These are phyloP conservation scores for Kodamaea restingae DNA, from an alignment of 805 yeast genomes.

Conservation along the genomic window DNA sequence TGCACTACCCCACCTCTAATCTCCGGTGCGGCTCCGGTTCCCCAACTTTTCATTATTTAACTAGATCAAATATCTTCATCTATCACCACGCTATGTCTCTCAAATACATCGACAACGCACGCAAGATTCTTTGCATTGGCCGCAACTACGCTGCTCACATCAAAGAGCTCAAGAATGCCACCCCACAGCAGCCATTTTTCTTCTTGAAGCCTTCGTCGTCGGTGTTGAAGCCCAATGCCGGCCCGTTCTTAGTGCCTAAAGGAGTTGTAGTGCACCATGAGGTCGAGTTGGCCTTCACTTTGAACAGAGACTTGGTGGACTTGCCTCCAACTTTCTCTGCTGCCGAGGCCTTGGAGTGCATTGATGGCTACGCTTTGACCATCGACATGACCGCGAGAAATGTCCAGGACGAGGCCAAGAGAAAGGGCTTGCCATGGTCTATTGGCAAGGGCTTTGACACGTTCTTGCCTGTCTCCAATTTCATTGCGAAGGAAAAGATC, in stretches of 20 bases:
- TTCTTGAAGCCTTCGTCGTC: slow-evolving; percentile 87
- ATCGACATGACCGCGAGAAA: slow-evolving; percentile 94
- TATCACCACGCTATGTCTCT: no score
- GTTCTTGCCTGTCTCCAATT: slow-evolving; percentile 78
- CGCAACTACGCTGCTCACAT: slow-evolving; percentile 97
- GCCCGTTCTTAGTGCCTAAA: slow-evolving; percentile 79
- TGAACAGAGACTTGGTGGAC: slow-evolving; percentile 62
- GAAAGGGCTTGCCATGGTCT: slow-evolving; percentile 94
- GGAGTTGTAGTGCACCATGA: slow-evolving; percentile 87
- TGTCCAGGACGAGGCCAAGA: slow-evolving; percentile 91
- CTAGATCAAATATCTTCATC: no score
- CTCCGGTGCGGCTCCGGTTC: slow-evolving; percentile 1
- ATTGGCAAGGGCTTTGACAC: slow-evolving; percentile 97
- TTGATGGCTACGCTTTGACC: slow-evolving; percentile 85
- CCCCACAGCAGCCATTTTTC: slow-evolving; percentile 86
- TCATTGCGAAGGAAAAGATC: slow-evolving; percentile 62
- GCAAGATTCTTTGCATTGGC: slow-evolving; percentile 90
- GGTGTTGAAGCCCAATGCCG: slow-evolving; percentile 53
- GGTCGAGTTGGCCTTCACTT: slow-evolving; percentile 80
- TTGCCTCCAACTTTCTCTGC: slow-evolving; percentile 56
- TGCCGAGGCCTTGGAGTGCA: slow-evolving; percentile 68
- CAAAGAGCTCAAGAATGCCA: slow-evolving; percentile 76
- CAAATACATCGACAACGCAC: slow-evolving; percentile 55
- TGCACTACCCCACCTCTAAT: no score
- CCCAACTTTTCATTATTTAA: neutral